Evolutionary conservation across 2,329 filamentous ascomycete species (phyloP).

Genomic region (Neospermospora avenae): DNA sequence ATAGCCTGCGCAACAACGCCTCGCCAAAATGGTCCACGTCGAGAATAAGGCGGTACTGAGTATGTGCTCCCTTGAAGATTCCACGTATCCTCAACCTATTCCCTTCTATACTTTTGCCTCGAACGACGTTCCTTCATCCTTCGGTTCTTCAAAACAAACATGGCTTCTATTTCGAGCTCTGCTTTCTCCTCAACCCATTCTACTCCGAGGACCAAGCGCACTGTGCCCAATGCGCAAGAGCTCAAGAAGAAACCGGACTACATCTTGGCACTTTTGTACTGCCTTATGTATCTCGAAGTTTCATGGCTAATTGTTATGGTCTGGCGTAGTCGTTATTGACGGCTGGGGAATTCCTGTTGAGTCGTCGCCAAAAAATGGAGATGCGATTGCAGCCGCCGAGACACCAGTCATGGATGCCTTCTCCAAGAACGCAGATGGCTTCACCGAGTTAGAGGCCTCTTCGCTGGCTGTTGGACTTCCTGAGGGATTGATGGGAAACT

Average conservation of each 20-base stretch:
- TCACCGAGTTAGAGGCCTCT: slow-evolving; percentile 90
- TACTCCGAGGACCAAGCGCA: background rate
- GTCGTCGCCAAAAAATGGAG: slow-evolving; percentile 79
- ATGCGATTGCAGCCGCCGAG: slow-evolving; percentile 90
- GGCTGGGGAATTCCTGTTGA: slow-evolving; percentile 90
- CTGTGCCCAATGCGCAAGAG: slow-evolving; percentile 11
- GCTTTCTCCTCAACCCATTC: slow-evolving; percentile 2
- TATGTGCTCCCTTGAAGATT: slow-evolving; percentile 38
- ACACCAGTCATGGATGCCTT: slow-evolving; percentile 96
- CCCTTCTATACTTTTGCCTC: slow-evolving; percentile 1
- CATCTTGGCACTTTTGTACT: slow-evolving; percentile 47
- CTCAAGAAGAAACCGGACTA: slow-evolving; percentile 30
- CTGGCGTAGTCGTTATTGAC: slow-evolving; percentile 86
- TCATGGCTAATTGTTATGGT: slow-evolving; percentile 58
- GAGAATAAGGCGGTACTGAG: slow-evolving; percentile 68
- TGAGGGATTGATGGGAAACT: slow-evolving; percentile 98
- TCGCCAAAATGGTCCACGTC: slow-evolving; percentile 58
- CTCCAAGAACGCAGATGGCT: slow-evolving; percentile 77
- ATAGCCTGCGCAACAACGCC: slow-evolving; percentile 22
- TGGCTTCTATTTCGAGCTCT: background rate
- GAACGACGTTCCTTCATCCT: background rate
- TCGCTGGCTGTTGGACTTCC: slow-evolving; percentile 94
- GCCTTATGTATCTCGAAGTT: slow-evolving; percentile 54
- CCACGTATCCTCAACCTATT: slow-evolving; percentile 33
- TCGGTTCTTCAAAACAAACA: slow-evolving; percentile 5